Conservation (phyloP, 2,329 filamentous ascomycete genomes). For the Incumbomyces delicatus region DNA sequence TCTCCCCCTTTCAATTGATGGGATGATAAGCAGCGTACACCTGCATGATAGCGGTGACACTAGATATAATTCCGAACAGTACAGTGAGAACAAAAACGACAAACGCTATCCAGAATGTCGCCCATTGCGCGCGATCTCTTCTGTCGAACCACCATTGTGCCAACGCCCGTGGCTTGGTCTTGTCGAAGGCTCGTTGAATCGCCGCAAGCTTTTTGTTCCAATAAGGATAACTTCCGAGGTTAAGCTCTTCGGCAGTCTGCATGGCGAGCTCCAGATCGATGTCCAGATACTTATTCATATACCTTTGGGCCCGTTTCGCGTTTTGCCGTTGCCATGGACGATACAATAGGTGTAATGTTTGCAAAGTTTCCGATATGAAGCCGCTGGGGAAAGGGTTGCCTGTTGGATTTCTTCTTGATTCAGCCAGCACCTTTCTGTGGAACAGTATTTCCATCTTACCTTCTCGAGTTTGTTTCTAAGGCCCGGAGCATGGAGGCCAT, state of each 20-base stretch:
- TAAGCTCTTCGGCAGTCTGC: background rate
- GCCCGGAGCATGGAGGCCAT: background rate
- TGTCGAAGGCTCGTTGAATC: slow-evolving; percentile 23
- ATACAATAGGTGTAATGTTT: slow-evolving; percentile 3
- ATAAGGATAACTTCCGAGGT: slow-evolving; percentile 24
- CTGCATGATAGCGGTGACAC: slow-evolving; percentile 24
- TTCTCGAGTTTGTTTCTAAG: too few species aligned
- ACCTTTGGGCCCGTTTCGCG: too few species aligned
- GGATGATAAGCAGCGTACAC: slow-evolving; percentile 6
- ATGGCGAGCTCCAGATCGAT: background rate
- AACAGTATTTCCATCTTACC: too few species aligned
- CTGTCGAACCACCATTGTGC: slow-evolving; percentile 26
- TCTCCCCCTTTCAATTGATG: too few species aligned
- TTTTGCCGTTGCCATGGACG: background rate
- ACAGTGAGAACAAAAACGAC: slow-evolving; percentile 21
- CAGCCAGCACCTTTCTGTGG: background rate
- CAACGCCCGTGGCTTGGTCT: slow-evolving; percentile 18
- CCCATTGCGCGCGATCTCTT: slow-evolving; percentile 25
- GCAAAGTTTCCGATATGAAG: background rate
- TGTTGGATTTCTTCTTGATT: background rate
- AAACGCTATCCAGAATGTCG: slow-evolving; percentile 28
- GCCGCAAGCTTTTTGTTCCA: slow-evolving; percentile 24
- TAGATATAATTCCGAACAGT: slow-evolving; percentile 25
- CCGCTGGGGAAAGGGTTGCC: background rate
- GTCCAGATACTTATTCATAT: background rate